phyloP scores from a whole-genome alignment of 371 early-diverging fungal species.

The Actinomucor elegans region DNA sequence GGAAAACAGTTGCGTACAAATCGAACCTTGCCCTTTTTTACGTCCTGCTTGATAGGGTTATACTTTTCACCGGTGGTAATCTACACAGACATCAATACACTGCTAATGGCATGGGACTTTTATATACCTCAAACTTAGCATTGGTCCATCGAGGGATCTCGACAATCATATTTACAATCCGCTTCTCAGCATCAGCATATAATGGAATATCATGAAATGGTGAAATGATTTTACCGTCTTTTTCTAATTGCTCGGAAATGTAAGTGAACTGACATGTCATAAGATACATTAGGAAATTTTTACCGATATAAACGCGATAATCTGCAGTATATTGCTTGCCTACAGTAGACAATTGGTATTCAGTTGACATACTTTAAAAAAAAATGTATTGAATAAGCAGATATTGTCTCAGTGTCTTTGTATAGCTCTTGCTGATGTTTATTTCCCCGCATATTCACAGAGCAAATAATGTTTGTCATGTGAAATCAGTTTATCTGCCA shows the following conservation, averaged over 20 bases:
- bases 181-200: conserved; percentile 83
- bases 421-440: no score
- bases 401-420: neutral
- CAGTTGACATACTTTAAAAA: neutral
- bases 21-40: conserved; percentile 98
- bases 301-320: conserved; percentile 82
- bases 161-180: conserved; percentile 94
- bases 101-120: neutral
- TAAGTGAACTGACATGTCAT: no score
- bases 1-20: conserved; percentile 99
- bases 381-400: neutral
- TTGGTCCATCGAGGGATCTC: conserved; percentile 99
- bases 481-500: no score
- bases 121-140: conserved; percentile 96
- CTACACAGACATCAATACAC: conserved; percentile 24
- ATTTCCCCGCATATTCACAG: no score
- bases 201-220: conserved; percentile 99
- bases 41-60: conserved; percentile 99
- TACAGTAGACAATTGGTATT: conserved; percentile 12
- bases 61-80: conserved; percentile 91
- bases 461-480: no score
- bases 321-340: conserved; percentile 81
- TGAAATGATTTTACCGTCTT: conserved; percentile 76
- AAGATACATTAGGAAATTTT: no score
- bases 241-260: no score